Conservation (phyloP, 371 early-diverging fungal species). For the Saksenaea vasiformis region DNA sequence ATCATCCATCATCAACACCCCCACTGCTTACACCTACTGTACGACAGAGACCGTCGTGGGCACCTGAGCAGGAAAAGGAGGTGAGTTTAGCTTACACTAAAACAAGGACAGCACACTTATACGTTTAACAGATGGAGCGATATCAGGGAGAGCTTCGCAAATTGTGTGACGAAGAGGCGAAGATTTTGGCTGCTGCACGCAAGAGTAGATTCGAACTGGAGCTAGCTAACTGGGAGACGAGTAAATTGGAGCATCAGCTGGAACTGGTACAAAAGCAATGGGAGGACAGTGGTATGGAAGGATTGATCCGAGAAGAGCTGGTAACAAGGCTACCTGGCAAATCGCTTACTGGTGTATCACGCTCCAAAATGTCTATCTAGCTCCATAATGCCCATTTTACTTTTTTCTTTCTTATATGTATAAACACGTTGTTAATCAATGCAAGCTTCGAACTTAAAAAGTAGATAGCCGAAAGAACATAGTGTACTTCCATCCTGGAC, state of each 20-base stretch:
- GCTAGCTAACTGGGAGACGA: conserved; percentile 59
- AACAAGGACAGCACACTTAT: background rate
- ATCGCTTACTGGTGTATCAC: conserved; percentile 12
- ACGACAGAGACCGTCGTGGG: conserved; percentile 35
- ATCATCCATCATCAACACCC: background rate
- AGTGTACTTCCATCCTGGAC: no score
- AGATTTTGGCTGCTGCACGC: conserved; percentile 36
- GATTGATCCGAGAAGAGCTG: conserved; percentile 25
- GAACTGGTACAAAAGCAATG: conserved; percentile 53
- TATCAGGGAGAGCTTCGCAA: conserved; percentile 36
- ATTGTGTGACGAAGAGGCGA: conserved; percentile 44
- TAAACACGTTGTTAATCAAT: background rate
- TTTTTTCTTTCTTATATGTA: background rate
- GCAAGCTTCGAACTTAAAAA: no score
- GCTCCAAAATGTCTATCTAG: background rate
- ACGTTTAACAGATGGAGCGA: conserved; percentile 45
- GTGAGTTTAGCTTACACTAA: conserved; percentile 8
- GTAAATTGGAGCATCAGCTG: conserved; percentile 54
- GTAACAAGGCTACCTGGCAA: conserved; percentile 7
- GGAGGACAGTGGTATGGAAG: conserved; percentile 52
- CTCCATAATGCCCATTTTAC: background rate
- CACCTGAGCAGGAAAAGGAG: conserved; percentile 52
- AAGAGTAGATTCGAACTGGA: conserved; percentile 53
- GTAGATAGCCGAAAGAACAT: background rate
- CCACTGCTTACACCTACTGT: conserved; percentile 17